These are phyloP conservation scores for Brasenia schreberi DNA, from an alignment of 164 flowering plant species.

Conservation along the genomic window DNA sequence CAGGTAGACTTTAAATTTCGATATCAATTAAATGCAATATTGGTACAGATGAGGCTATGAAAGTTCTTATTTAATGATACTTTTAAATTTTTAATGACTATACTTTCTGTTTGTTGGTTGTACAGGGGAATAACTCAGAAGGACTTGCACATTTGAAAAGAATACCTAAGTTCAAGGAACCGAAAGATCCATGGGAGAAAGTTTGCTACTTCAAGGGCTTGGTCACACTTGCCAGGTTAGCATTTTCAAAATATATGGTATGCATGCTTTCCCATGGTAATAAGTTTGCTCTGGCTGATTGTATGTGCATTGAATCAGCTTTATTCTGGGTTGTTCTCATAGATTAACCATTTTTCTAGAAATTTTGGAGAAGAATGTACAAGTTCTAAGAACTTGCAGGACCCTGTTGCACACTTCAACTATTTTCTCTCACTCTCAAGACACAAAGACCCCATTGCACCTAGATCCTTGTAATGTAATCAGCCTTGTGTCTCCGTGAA, in stretches of 20 bases:
- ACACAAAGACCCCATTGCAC: neutral
- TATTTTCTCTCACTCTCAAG: neutral
- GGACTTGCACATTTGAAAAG: conserved; percentile 63
- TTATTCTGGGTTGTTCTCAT: no score
- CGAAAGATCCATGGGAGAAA: conserved; percentile 60
- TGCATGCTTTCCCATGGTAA: no score
- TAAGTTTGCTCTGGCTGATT: no score
- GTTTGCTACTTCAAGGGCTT: conserved; percentile 64
- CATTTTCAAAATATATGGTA: no score
- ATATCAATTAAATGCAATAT: no score
- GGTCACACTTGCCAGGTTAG: conserved; percentile 59
- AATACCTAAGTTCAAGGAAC: conserved; percentile 49
- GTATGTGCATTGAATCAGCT: no score
- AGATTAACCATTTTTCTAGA: neutral
- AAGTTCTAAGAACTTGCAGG: no score
- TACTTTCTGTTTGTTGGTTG: neutral
- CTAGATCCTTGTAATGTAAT: no score
- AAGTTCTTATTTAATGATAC: no score
- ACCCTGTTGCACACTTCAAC: no score
- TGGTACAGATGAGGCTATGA: no score
- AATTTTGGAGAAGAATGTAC: neutral
- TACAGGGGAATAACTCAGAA: conserved; percentile 45
- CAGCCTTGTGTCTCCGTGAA: neutral
- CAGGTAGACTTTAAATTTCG: conserved; percentile 62
- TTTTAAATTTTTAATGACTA: no score